Conservation (phyloP, 1,284 basidiomycete species). For the Malassezia sympodialis region DNA sequence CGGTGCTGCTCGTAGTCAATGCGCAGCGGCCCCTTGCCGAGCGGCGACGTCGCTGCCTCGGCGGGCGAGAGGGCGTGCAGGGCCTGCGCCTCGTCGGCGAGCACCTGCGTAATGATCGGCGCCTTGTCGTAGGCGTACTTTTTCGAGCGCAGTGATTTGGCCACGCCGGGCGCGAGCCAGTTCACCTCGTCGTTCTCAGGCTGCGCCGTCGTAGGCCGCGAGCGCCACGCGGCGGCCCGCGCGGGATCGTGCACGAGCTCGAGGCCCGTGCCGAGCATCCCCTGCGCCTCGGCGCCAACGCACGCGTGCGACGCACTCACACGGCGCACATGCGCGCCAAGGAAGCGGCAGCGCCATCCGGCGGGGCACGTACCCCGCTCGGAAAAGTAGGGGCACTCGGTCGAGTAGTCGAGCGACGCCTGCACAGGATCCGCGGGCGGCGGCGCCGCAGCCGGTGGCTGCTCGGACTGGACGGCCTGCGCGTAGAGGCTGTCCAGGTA, state of each 20-base stretch:
- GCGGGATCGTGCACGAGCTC: conserved; percentile 55
- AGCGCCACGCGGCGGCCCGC: conserved; percentile 49
- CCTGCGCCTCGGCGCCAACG: conserved; percentile 1
- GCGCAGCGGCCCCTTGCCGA: conserved; percentile 23
- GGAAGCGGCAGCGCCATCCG: conserved; percentile 82
- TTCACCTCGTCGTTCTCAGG: conserved; percentile 62
- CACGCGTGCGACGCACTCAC: conserved; percentile 19
- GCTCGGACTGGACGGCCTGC: neutral
- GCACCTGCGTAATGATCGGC: conserved; percentile 23
- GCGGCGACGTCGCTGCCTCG: conserved; percentile 2
- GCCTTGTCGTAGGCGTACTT: conserved; percentile 32
- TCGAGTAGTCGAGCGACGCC: conserved; percentile 55
- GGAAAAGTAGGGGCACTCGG: conserved; percentile 62
- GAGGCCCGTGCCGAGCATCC: conserved; percentile 31
- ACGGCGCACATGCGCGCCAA: conserved; percentile 59
- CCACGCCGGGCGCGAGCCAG: conserved; percentile 52
- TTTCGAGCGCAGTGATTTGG: conserved; percentile 21
- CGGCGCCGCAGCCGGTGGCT: neutral
- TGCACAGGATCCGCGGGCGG: conserved; percentile 24
- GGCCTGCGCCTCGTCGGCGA: conserved; percentile 25
- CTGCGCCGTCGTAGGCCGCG: conserved; percentile 3
- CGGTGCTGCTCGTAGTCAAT: conserved; percentile 16
- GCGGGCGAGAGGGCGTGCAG: conserved; percentile 16
- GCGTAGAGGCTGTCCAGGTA: conserved; percentile 9
- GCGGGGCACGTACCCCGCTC: conserved; percentile 70